Percentiles rank a stretch among this genome's conserved stretches.
Evolutionary conservation across 1,139 yeast genomes (phyloP).

Genomic region (Tardiomyces depauwii): DNA sequence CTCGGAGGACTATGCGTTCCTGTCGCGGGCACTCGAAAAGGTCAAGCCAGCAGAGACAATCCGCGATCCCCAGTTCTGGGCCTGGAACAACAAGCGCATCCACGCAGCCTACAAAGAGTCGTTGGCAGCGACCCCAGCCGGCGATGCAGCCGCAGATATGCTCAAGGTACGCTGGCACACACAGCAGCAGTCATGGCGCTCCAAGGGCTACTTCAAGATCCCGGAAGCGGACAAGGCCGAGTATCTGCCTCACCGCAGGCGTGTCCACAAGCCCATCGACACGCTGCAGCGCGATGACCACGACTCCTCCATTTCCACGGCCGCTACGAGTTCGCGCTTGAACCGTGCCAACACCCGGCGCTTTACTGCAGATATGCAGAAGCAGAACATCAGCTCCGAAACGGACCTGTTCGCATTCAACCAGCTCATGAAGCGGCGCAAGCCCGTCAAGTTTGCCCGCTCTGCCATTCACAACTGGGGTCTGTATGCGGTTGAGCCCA

Average conservation of each 20-base stretch:
- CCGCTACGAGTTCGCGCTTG: conserved; percentile 58
- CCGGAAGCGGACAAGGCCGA: conserved; percentile 62
- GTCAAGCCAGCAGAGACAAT: conserved; percentile 24
- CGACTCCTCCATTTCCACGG: conserved; percentile 19
- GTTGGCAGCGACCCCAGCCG: neutral
- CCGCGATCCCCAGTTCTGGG: conserved; percentile 47
- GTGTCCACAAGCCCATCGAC: conserved; percentile 32
- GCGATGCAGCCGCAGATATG: conserved; percentile 1
- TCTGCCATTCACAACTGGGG: conserved; percentile 99
- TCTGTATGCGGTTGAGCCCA: conserved; percentile 85
- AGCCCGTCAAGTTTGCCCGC: conserved; percentile 71
- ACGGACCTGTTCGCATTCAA: conserved; percentile 70
- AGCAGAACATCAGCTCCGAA: conserved; percentile 66
- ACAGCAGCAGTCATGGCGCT: conserved; percentile 30
- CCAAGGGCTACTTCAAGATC: conserved; percentile 66
- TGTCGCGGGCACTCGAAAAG: conserved; percentile 35
- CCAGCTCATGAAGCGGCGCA: conserved; percentile 3
- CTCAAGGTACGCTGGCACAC: conserved; percentile 9
- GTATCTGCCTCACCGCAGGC: conserved; percentile 72
- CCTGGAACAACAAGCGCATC: conserved; percentile 46
- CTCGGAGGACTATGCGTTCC: conserved; percentile 55
- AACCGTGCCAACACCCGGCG: conserved; percentile 85
- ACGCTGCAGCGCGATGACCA: conserved; percentile 20
- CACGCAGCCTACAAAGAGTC: neutral
- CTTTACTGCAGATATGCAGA: conserved; percentile 83